Percentiles rank a stretch among this genome's conserved stretches.
Conservation (phyloP, 2,329 filamentous ascomycete species). For the Zalaria sp. region DNA sequence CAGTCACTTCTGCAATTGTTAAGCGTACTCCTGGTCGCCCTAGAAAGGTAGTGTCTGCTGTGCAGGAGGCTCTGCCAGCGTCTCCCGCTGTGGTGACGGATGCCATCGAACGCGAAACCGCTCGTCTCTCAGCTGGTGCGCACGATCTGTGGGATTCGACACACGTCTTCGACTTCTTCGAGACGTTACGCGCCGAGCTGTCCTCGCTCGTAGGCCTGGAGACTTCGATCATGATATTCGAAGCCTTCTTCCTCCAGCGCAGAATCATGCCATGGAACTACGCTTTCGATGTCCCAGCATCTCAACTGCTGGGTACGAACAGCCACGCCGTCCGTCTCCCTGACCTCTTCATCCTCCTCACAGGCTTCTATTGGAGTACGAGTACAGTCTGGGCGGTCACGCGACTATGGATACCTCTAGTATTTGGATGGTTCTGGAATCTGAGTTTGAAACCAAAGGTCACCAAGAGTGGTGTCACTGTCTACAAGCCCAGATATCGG, state of each 20-base stretch:
- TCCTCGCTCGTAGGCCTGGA: constrained; percentile 63
- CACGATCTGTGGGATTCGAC: constrained; percentile 49
- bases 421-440: constrained; percentile 84
- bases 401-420: constrained; percentile 57
- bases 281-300: constrained; percentile 56
- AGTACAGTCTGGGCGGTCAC: constrained; percentile 58
- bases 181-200: constrained; percentile 52
- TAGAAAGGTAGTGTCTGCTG: constrained; percentile 7
- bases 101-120: constrained; percentile 57
- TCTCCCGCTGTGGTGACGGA: constrained; percentile 67
- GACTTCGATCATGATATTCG: constrained; percentile 51
- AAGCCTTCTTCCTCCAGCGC: constrained; percentile 54
- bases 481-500: constrained; percentile 36
- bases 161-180: constrained; percentile 51
- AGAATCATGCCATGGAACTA: constrained; percentile 60
- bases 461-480: constrained; percentile 26
- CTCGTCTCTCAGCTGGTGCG: constrained; percentile 52
- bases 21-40: constrained; percentile 11
- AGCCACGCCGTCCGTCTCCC: constrained; percentile 55
- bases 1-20: constrained; percentile 2
- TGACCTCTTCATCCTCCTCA: constrained; percentile 67
- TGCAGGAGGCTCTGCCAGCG: constrained; percentile 46
- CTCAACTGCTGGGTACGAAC: constrained; percentile 39
- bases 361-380: constrained; percentile 62
- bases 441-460: constrained; percentile 42